Percentiles rank a stretch among this genome's conserved stretches.
These are phyloP conservation scores for Iberis pinnata DNA, from an alignment of 345 rosid genomes.

Conservation along the genomic window DNA sequence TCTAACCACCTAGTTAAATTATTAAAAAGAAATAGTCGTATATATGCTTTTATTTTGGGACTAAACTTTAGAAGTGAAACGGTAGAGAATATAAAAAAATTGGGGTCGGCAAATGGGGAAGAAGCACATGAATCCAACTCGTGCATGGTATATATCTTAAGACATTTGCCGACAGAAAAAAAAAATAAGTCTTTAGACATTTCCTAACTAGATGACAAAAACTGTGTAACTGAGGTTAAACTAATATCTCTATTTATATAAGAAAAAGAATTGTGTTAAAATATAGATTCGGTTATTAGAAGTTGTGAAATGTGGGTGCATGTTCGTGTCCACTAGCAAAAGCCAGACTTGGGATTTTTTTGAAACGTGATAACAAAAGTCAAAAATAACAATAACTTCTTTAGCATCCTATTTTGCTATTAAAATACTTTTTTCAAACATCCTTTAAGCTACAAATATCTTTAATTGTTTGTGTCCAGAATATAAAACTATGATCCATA, in stretches of 20 bases:
- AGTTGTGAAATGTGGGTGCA: constrained; percentile 28
- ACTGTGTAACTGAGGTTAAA: constrained; percentile 6
- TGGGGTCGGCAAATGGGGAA: constrained; percentile 10
- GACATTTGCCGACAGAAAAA: too few relatives aligned
- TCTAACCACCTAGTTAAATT: too few relatives aligned
- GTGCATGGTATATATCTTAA: too few relatives aligned
- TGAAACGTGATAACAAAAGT: constrained; percentile 20
- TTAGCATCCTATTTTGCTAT: neutral
- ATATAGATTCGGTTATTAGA: constrained; percentile 15
- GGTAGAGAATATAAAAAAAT: neutral
- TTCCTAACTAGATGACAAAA: constrained; percentile 18
- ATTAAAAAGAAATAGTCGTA: too few relatives aligned
- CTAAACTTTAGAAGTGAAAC: constrained; percentile 11
- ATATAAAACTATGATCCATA: too few relatives aligned
- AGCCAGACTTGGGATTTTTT: constrained; percentile 15
- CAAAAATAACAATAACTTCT: constrained; percentile 22
- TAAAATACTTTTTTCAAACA: too few relatives aligned
- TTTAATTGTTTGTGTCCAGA: neutral
- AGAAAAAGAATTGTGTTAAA: constrained; percentile 7
- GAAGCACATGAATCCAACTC: constrained; percentile 29
- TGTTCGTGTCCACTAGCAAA: constrained; percentile 29
- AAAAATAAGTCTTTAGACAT: constrained; percentile 5
- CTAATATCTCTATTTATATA: too few relatives aligned
- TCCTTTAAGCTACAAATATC: neutral
- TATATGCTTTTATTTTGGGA: constrained; percentile 4